Evolutionary conservation across 352 stramenopile genomes (phyloP).

Genomic region (Vaucheria bursata): DNA sequence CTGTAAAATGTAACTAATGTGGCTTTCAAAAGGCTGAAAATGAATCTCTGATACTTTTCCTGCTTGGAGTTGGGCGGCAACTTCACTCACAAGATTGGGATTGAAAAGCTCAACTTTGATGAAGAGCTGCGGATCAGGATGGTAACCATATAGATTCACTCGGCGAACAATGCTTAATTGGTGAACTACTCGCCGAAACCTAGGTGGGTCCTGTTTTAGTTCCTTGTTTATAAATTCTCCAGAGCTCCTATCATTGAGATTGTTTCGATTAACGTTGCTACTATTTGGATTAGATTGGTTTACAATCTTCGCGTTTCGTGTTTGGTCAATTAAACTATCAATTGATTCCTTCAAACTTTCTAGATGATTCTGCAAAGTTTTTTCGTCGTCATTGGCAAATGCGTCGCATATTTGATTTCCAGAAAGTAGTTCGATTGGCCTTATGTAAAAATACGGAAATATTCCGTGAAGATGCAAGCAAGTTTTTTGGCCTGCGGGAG

Average conservation of each 20-base stretch:
- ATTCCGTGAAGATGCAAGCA: slow-evolving; percentile 77
- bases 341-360: slow-evolving; percentile 40
- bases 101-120: slow-evolving; percentile 78
- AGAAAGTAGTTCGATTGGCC: slow-evolving; percentile 21
- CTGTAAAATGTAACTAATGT: slow-evolving; percentile 74
- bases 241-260: neutral
- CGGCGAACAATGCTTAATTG: slow-evolving; percentile 68
- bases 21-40: slow-evolving; percentile 75
- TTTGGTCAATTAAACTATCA: slow-evolving; percentile 39
- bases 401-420: slow-evolving; percentile 5
- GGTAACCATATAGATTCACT: slow-evolving; percentile 76
- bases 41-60: slow-evolving; percentile 59
- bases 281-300: neutral
- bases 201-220: slow-evolving; percentile 6
- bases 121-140: slow-evolving; percentile 63
- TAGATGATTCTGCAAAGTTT: too few relatives aligned
- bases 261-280: neutral
- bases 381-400: slow-evolving; percentile 27
- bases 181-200: slow-evolving; percentile 13
- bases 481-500: slow-evolving; percentile 72
- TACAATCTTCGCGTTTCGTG: neutral
- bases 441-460: slow-evolving; percentile 48
- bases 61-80: slow-evolving; percentile 71
- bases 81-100: slow-evolving; percentile 54
- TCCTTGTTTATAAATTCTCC: neutral